Evolutionary conservation across 768 basidiomycete genomes (phyloP).

Genomic region (Tephrocybe rancida): DNA sequence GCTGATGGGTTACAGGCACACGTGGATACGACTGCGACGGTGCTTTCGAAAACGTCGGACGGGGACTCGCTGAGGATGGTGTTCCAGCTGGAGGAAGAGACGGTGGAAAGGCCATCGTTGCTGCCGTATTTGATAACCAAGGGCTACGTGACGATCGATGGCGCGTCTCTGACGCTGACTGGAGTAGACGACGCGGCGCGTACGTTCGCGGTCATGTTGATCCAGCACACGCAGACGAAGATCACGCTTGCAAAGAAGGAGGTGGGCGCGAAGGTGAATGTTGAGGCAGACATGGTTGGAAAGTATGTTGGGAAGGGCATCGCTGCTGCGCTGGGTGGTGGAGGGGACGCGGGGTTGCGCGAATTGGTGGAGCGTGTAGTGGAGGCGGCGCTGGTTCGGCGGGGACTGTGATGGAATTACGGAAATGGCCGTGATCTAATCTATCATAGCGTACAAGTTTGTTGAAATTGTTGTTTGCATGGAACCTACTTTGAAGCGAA

Average conservation of each 20-base stretch:
- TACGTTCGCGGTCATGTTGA: constrained; percentile 91
- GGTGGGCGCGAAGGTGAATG: constrained; percentile 83
- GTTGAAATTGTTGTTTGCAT: not conserved
- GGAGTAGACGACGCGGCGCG: constrained; percentile 62
- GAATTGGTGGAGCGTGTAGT: constrained; percentile 67
- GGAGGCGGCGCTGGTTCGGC: constrained; percentile 51
- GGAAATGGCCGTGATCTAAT: constrained; percentile 12
- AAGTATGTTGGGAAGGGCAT: constrained; percentile 92
- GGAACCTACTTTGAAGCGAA: constrained; percentile 40
- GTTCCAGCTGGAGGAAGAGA: constrained; percentile 74
- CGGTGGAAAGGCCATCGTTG: constrained; percentile 59
- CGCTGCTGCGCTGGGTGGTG: constrained; percentile 59
- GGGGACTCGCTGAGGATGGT: constrained; percentile 87
- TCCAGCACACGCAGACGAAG: constrained; percentile 90
- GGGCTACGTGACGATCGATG: constrained; percentile 94
- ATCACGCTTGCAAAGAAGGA: constrained; percentile 78
- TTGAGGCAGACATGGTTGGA: constrained; percentile 95
- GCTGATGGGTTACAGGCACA: constrained; percentile 67
- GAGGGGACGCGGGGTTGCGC: no score
- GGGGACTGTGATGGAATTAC: constrained; percentile 32
- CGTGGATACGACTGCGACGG: constrained; percentile 85
- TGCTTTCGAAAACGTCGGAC: constrained; percentile 66
- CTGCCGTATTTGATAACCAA: constrained; percentile 88
- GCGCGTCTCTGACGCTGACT: constrained; percentile 91
- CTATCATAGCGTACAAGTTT: not conserved